phyloP scores from a whole-genome alignment of 164 flowering plant species.

The Pachysandra terminalis region DNA sequence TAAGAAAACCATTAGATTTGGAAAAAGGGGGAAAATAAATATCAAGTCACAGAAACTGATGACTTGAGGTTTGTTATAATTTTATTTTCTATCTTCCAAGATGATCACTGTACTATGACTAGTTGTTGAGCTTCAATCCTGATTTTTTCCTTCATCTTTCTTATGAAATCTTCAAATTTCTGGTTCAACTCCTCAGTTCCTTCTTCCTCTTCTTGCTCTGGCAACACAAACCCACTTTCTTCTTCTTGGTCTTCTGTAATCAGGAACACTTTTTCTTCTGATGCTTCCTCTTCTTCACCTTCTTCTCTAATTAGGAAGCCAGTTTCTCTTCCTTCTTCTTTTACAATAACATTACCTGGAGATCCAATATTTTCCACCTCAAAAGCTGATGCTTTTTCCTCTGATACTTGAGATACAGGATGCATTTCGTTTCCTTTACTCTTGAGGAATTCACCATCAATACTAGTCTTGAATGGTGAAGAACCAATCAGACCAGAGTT shows the following conservation, averaged over 20 bases:
- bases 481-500: conserved; percentile 24
- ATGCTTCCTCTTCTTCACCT: not conserved
- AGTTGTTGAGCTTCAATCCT: conserved; percentile 30
- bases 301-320: conserved; percentile 2
- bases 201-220: conserved; percentile 7
- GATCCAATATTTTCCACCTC: not conserved
- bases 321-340: not conserved
- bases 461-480: conserved; percentile 3
- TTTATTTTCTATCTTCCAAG: not conserved
- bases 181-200: conserved; percentile 47
- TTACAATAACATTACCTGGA: not conserved
- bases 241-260: conserved; percentile 13
- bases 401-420: not conserved
- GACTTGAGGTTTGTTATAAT: not conserved
- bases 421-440: not conserved
- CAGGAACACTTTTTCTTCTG: not conserved
- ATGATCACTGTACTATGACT: conserved; percentile 13
- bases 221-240: not conserved
- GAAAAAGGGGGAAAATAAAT: too few relatives aligned
- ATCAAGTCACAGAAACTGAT: not conserved
- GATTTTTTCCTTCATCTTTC: conserved; percentile 45
- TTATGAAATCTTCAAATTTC: conserved; percentile 58
- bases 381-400: conserved; percentile 3
- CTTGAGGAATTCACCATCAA: not conserved
- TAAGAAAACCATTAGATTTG: not conserved